Base-by-base conservation (phyloP, 495 filamentous ascomycete genomes). In the Hypoxylon cercidicola region DNA sequence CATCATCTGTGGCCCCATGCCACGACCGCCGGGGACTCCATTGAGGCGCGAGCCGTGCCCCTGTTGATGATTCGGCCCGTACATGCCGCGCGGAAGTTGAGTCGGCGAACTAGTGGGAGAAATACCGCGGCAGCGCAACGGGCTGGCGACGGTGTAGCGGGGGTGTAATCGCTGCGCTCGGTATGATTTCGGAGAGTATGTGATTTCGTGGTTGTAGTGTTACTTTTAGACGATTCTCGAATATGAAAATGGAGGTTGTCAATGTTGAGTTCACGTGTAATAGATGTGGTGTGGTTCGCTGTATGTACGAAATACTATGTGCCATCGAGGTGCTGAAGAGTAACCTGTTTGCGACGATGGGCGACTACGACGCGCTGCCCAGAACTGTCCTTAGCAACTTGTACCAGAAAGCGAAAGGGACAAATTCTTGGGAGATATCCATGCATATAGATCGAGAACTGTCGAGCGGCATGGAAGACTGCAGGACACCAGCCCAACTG, bases 21-120 rank as follows among this genome's bases (percentile, higher is more conserved):
- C 73, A 16, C 78, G 77, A 41, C 79, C 72, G n/a, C 75, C 76
- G 25, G 74, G 76, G 16, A 79, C 81, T 49, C 82, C 84, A 80
- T 84, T 88, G 64, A 85, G 80, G 64, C 85, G 85, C 67, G 89
- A 85, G 82, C 93, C 90, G 76, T 94, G 92, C 64, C 86, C 87
- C 75, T 89, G 87, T 73, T 93, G 89, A 67, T 93, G 91, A 37
- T 82, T 83, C 70, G 93, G 90, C 64, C 84, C 87, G 80, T 90
- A 97, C 93, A 97, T 96, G 69, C 81, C 81, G 84, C 59, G 60
- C n/a, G 49, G 18, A 35, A 35, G 44, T n/a, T 41, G 18, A 13
- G 15, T 57, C 15, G 59, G 5, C 30, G 30, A 11, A 4, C 9
- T 32, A 32, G 30, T 32, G 5, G 30, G 10, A 32, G 30, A 11